Percentiles rank a stretch among this genome's conserved stretches.
These are phyloP conservation scores for Conidiobolus incongruus DNA, from an alignment of 371 early-diverging fungal species.

Conservation along the genomic window DNA sequence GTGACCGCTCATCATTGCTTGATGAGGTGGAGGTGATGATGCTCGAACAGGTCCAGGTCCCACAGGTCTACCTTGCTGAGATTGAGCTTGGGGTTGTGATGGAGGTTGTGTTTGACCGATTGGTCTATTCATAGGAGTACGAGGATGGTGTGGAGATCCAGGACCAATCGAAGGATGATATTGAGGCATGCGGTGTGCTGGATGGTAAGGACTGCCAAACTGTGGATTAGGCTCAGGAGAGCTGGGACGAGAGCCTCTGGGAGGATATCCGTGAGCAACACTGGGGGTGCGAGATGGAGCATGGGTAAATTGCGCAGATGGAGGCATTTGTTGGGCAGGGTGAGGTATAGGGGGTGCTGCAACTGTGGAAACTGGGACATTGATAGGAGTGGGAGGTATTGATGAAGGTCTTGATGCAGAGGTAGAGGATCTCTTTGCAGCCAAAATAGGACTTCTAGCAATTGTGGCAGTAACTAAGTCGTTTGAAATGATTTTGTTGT, in stretches of 20 bases:
- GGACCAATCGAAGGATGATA: not conserved
- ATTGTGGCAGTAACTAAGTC: constrained; percentile 4
- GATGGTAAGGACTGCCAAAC: not conserved
- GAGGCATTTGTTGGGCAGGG: not conserved
- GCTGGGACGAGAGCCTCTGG: not conserved
- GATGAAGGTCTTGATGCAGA: not conserved
- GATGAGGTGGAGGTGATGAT: not conserved
- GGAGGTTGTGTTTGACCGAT: not conserved
- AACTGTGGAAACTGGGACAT: not conserved
- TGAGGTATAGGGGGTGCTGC: not conserved
- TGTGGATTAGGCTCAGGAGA: not conserved
- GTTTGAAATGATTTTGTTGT: not conserved
- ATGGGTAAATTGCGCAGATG: not conserved
- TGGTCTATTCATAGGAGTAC: not conserved
- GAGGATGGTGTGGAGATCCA: not conserved
- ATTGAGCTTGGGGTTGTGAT: not conserved
- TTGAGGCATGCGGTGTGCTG: not conserved
- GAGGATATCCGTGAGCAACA: not conserved
- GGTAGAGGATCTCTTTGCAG: constrained; percentile 1
- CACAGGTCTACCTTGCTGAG: not conserved
- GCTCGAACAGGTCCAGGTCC: not conserved
- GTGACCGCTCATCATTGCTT: not conserved
- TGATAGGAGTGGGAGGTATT: not conserved
- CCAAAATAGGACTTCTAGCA: constrained; percentile 3
- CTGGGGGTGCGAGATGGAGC: not conserved